Conservation (phyloP, 352 stramenopile genomes). For the Pythium monospermum region DNA sequence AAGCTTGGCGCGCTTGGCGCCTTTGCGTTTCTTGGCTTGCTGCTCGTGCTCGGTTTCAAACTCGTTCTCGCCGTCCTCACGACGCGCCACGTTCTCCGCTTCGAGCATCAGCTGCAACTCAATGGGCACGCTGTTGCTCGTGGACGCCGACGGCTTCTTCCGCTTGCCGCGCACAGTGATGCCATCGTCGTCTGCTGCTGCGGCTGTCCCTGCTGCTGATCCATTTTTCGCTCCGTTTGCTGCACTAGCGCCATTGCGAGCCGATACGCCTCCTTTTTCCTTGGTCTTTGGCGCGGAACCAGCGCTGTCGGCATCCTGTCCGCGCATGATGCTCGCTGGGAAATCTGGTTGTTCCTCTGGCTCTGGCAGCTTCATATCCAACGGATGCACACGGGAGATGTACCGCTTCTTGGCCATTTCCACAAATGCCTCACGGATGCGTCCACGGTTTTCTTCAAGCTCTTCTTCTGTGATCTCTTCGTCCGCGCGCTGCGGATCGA, state of each 20-base stretch:
- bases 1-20: slow-evolving; percentile 73
- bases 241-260: slow-evolving; percentile 7
- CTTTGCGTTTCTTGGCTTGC: slow-evolving; percentile 59
- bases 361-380: slow-evolving; percentile 71
- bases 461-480: slow-evolving; percentile 71
- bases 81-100: slow-evolving; percentile 47
- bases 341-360: slow-evolving; percentile 56
- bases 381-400: slow-evolving; percentile 78
- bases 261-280: slow-evolving; percentile 14
- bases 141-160: slow-evolving; percentile 33
- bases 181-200: slow-evolving; percentile 32
- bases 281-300: slow-evolving; percentile 1
- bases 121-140: slow-evolving; percentile 54
- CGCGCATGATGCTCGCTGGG: slow-evolving; percentile 54
- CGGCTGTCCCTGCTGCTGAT: slow-evolving; percentile 10
- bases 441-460: slow-evolving; percentile 55
- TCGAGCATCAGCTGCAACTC: slow-evolving; percentile 86
- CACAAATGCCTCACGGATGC: slow-evolving; percentile 66
- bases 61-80: slow-evolving; percentile 48
- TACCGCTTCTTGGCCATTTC: slow-evolving; percentile 89
- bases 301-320: slow-evolving; percentile 26
- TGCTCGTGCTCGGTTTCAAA: slow-evolving; percentile 52
- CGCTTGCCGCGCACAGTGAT: slow-evolving; percentile 77
- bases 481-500: slow-evolving; percentile 31
- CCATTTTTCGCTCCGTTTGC: slow-evolving; percentile 19